Evolutionary conservation across 352 stramenopile species (phyloP).

Genomic region (Pythium chondricola): DNA sequence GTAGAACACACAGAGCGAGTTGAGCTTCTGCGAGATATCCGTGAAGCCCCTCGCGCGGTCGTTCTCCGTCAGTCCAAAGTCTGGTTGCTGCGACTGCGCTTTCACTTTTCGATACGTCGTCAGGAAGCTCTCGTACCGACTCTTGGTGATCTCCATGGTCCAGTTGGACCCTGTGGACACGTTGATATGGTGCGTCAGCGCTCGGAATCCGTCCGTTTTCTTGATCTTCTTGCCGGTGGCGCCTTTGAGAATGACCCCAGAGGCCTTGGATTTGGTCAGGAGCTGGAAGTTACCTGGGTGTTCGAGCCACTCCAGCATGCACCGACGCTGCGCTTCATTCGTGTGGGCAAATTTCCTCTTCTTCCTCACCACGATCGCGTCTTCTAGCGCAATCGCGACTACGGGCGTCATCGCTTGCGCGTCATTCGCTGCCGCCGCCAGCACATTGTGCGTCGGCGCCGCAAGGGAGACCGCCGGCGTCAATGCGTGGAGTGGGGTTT

Average conservation of each 20-base stretch:
- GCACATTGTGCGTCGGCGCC: no score
- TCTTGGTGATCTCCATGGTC: slow-evolving; percentile 42
- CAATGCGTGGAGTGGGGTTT: no score
- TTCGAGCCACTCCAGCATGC: slow-evolving; percentile 56
- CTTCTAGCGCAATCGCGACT: no score
- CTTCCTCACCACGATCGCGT: no score
- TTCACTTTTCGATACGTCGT: slow-evolving; percentile 34
- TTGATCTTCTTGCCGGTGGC: slow-evolving; percentile 26
- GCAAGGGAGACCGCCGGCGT: no score
- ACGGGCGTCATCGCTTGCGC: no score
- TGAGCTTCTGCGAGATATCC: slow-evolving; percentile 13
- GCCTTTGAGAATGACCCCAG: background rate
- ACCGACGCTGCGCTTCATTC: slow-evolving; percentile 35
- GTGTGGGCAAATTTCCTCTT: slow-evolving; percentile 47
- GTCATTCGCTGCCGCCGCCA: no score
- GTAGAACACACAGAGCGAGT: slow-evolving; percentile 19
- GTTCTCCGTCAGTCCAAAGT: slow-evolving; percentile 17
- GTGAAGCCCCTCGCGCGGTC: slow-evolving; percentile 17
- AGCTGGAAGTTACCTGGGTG: slow-evolving; percentile 36
- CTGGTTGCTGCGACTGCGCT: slow-evolving; percentile 2
- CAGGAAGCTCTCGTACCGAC: slow-evolving; percentile 53
- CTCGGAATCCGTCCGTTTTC: slow-evolving; percentile 48
- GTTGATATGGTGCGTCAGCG: slow-evolving; percentile 48
- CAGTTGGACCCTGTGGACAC: slow-evolving; percentile 24
- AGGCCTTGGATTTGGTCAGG: slow-evolving; percentile 14